Percentiles rank a stretch among this genome's conserved stretches.
phyloP scores from a whole-genome alignment of 768 basidiomycete species.

The Scleroderma citrinum region DNA sequence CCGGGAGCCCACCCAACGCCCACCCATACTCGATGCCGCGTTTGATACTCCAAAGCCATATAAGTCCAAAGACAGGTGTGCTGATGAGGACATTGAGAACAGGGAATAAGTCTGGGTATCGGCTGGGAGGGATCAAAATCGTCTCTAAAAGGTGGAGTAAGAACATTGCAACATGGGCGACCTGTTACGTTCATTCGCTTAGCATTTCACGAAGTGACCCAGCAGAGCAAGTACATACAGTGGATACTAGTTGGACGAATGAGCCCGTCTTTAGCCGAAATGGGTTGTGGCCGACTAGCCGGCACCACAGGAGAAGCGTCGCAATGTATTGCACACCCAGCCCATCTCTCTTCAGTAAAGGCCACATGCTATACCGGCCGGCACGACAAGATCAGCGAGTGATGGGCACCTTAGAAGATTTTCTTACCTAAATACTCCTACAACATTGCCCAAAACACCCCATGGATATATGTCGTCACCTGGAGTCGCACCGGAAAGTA shows the following conservation, averaged over 20 bases:
- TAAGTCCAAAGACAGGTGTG: constrained; percentile 70
- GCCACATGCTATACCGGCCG: constrained; percentile 75
- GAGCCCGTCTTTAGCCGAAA: constrained; percentile 38
- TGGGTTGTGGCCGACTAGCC: constrained; percentile 72
- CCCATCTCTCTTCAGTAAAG: constrained; percentile 75
- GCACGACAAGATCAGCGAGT: background rate
- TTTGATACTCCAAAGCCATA: constrained; percentile 90
- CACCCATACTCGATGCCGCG: constrained; percentile 75
- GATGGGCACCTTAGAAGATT: background rate
- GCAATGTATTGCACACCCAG: constrained; percentile 69
- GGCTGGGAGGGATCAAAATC: constrained; percentile 54
- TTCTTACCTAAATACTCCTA: constrained; percentile 80
- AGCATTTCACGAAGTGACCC: constrained; percentile 4
- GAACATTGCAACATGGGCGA: constrained; percentile 49
- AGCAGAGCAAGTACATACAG: constrained; percentile 30
- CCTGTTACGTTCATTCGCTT: constrained; percentile 26
- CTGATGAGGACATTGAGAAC: constrained; percentile 82
- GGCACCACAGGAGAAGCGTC: constrained; percentile 73
- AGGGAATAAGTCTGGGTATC: constrained; percentile 80
- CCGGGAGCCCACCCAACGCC: constrained; percentile 59
- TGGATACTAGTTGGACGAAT: constrained; percentile 47
- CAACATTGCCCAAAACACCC: constrained; percentile 56
- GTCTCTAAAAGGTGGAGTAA: constrained; percentile 61
- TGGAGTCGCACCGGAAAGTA: constrained; percentile 47
- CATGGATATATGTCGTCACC: constrained; percentile 24